phyloP scores from a whole-genome alignment of 495 filamentous ascomycete genomes.

The Neurospora intermedia region DNA sequence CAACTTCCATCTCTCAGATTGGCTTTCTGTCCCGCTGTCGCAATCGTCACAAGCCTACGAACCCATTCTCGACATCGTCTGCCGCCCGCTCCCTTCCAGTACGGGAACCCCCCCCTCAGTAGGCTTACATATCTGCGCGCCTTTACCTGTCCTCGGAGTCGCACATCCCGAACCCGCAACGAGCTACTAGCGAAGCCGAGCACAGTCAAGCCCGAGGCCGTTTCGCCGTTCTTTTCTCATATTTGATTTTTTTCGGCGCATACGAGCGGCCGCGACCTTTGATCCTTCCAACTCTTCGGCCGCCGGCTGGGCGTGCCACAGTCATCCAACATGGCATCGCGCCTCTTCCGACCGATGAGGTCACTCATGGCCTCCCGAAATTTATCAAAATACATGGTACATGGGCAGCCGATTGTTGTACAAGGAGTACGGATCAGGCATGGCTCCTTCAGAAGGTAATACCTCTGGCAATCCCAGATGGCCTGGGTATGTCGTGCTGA shows the following conservation, averaged over 20 bases:
- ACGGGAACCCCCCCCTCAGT: not conserved
- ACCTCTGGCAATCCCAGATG: not conserved
- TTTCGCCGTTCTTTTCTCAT: not conserved
- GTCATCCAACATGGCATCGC: slow-evolving; percentile 22
- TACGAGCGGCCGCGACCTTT: not conserved
- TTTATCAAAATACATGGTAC: slow-evolving; percentile 3
- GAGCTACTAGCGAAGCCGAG: not conserved
- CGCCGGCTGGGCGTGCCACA: slow-evolving; percentile 28
- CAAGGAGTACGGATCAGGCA: slow-evolving; percentile 27
- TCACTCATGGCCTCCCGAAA: slow-evolving; percentile 9
- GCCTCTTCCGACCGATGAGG: slow-evolving; percentile 20
- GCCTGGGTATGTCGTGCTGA: not conserved
- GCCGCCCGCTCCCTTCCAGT: not conserved
- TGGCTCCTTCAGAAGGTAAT: slow-evolving; percentile 1
- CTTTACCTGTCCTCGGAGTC: not conserved
- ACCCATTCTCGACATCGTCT: not conserved
- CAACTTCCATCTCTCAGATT: not conserved
- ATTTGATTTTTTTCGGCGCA: not conserved
- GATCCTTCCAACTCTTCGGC: slow-evolving; percentile 13
- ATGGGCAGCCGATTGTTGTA: slow-evolving; percentile 14
- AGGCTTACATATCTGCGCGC: not conserved
- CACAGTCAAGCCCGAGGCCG: not conserved
- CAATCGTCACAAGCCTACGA: not conserved
- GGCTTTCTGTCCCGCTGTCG: not conserved
- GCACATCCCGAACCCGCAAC: not conserved